phyloP scores from a whole-genome alignment of 805 yeast genomes.

The Diddensiella caesifluorescens region DNA sequence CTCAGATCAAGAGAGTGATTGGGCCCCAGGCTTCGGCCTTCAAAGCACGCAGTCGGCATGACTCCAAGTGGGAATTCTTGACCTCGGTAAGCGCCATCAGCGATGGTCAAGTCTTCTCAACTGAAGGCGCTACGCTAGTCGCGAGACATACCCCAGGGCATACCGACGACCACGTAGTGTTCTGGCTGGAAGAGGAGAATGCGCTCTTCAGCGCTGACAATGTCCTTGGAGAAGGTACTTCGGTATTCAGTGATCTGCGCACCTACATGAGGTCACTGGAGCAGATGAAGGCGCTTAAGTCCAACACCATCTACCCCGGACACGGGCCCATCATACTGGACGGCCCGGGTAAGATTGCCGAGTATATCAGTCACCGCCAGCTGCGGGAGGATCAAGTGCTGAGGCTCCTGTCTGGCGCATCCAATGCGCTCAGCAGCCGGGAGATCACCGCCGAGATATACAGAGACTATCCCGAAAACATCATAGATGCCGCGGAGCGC shows the following conservation, averaged over 20 bases:
- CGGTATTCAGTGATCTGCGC: conserved; percentile 31
- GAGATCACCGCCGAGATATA: conserved; percentile 28
- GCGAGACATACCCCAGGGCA: conserved; percentile 36
- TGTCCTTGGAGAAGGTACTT: conserved; percentile 36
- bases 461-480: conserved; percentile 22
- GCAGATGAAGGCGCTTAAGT: conserved; percentile 24
- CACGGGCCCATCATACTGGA: conserved; percentile 34
- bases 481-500: conserved; percentile 30
- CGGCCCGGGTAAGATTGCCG: conserved; percentile 28
- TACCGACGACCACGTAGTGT: conserved; percentile 33
- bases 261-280: conserved; percentile 28
- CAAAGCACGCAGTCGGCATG: neutral
- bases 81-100: conserved; percentile 14
- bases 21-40: conserved; percentile 5
- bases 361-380: conserved; percentile 33
- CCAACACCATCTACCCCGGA: conserved; percentile 32
- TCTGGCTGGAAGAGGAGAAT: conserved; percentile 33
- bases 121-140: conserved; percentile 28
- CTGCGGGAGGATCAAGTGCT: conserved; percentile 32
- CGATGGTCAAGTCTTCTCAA: conserved; percentile 26
- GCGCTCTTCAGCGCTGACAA: conserved; percentile 35
- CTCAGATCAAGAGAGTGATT: conserved; percentile 13
- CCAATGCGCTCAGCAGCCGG: conserved; percentile 9
- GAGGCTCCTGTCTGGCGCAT: conserved; percentile 14
- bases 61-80: neutral